Percentiles rank a stretch among this genome's conserved stretches.
Conservation (phyloP, 345 rosid genomes). For the Arabis alpina region DNA sequence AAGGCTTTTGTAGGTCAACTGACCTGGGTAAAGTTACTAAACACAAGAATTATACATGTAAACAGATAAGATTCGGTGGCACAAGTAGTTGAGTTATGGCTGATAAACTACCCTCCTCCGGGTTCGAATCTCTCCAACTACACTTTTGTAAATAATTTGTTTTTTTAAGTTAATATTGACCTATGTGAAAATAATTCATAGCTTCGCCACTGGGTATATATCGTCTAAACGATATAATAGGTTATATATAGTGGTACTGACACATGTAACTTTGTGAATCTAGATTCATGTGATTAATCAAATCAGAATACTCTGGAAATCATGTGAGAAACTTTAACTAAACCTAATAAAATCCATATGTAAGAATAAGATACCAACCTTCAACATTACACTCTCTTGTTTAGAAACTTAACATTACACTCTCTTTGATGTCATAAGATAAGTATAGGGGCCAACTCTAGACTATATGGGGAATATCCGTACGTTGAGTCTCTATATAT, state of each 20-base stretch:
- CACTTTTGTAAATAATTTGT: too few species aligned
- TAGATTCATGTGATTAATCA: slow-evolving; percentile 11
- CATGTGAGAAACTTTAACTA: slow-evolving; percentile 14
- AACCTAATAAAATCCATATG: slow-evolving; percentile 10
- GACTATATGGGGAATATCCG: slow-evolving; percentile 17
- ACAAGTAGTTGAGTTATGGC: too few species aligned
- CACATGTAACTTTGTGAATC: slow-evolving; percentile 16
- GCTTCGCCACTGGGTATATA: background rate
- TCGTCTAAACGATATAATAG: background rate
- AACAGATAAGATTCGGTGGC: too few species aligned
- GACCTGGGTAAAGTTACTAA: too few species aligned
- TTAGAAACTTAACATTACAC: slow-evolving; percentile 2
- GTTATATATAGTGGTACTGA: slow-evolving; percentile 11
- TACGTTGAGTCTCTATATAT: slow-evolving; percentile 4
- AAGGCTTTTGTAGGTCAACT: too few species aligned
- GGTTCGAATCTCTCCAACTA: too few species aligned
- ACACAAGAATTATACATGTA: too few species aligned
- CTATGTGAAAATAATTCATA: too few species aligned
- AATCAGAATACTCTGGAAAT: background rate
- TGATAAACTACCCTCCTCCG: too few species aligned
- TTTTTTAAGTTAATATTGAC: too few species aligned
- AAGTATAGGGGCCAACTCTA: slow-evolving; percentile 11
- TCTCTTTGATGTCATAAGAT: slow-evolving; percentile 11
- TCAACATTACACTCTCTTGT: slow-evolving; percentile 24
- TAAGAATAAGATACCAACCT: slow-evolving; percentile 37